Percentiles rank a stretch among this genome's conserved stretches.
phyloP scores from a whole-genome alignment of 192 early-diverging fungal genomes.

The Podila horticola region DNA sequence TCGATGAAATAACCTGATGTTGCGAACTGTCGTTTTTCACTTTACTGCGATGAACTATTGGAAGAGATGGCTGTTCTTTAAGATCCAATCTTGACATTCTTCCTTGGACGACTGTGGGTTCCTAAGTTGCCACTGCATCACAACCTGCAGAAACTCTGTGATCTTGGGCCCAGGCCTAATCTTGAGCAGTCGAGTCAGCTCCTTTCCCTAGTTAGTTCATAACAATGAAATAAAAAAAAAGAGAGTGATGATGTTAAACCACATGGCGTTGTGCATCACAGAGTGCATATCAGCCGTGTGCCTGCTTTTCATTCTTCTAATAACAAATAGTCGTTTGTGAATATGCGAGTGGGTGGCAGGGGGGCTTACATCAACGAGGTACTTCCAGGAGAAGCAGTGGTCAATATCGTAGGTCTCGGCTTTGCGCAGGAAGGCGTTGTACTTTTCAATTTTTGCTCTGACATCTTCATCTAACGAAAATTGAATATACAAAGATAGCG shows the following conservation, averaged over 20 bases:
- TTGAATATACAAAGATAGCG: no score
- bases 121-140: conserved; percentile 89
- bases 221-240: background rate
- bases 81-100: conserved; percentile 68
- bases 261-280: background rate
- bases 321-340: background rate
- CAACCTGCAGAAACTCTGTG: conserved; percentile 60
- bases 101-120: conserved; percentile 71
- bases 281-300: background rate
- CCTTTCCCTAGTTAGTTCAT: conserved; percentile 67
- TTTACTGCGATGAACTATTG: background rate
- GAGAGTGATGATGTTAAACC: background rate
- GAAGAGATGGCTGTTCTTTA: conserved; percentile 5
- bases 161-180: conserved; percentile 78
- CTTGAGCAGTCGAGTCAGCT: conserved; percentile 63
- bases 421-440: conserved; percentile 36
- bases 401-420: conserved; percentile 50
- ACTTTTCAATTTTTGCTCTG: conserved; percentile 30
- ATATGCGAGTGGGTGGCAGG: background rate
- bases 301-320: background rate
- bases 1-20: no score
- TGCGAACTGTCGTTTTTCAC: no score
- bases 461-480: conserved; percentile 7
- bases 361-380: conserved; percentile 52
- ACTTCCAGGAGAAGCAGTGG: conserved; percentile 54